A percentile compares a stretch with the other conserved stretches of the same genome.
Conservation (phyloP, 2,329 filamentous ascomycete genomes). For the Orbilia quercus region DNA sequence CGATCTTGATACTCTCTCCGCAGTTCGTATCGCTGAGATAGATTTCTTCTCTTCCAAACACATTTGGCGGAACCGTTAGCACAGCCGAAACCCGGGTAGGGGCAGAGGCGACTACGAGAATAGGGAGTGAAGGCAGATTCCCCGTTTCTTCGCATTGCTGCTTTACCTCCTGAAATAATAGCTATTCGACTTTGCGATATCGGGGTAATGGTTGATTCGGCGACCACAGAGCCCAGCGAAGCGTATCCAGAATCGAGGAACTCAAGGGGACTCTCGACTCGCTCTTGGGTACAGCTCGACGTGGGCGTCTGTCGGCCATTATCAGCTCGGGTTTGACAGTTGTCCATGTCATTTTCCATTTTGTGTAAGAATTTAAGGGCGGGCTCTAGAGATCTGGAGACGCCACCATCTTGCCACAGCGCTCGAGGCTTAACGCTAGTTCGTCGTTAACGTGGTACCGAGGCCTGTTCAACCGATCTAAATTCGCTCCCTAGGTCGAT, state of each 20-base stretch:
- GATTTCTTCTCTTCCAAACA: constrained; percentile 25
- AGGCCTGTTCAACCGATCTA: no score
- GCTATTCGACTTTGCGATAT: constrained; percentile 1
- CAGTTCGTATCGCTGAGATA: constrained; percentile 18
- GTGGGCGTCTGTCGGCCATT: background rate
- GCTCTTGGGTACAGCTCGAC: background rate
- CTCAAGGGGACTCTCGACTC: background rate
- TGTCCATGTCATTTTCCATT: background rate
- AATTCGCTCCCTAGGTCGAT: no score
- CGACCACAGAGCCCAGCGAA: constrained; percentile 3
- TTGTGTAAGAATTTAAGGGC: no score
- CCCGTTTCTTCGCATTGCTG: constrained; percentile 38
- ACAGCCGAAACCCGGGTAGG: constrained; percentile 9
- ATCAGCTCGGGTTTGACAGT: background rate
- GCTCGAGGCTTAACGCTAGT: no score
- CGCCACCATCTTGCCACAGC: background rate
- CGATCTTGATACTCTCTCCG: constrained; percentile 43
- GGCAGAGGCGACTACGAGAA: constrained; percentile 25
- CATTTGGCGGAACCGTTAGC: background rate
- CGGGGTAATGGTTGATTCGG: background rate
- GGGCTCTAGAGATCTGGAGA: no score
- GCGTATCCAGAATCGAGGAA: constrained; percentile 36
- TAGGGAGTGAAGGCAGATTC: constrained; percentile 26
- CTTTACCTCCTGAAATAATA: constrained; percentile 24
- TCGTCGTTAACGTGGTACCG: no score